Evolutionary conservation across 352 stramenopile genomes (phyloP).

Genomic region (Globisporangium irregulare): DNA sequence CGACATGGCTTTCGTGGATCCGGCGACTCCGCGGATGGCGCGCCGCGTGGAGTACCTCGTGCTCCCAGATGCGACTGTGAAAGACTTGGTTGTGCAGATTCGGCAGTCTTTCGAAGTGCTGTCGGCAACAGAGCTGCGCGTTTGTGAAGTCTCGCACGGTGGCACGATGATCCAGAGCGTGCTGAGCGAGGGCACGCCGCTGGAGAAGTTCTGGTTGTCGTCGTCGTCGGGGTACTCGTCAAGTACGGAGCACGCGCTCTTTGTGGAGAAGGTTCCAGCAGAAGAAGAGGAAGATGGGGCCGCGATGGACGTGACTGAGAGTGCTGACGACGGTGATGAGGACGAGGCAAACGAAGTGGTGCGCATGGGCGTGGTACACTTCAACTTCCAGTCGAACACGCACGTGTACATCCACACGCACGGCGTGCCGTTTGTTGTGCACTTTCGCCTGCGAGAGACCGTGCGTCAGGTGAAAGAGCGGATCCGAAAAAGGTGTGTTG

Average conservation of each 20-base stretch:
- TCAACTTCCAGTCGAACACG: constrained; percentile 56
- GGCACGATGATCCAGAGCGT: constrained; percentile 52
- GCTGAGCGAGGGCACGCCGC: constrained; percentile 29
- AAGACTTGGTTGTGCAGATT: constrained; percentile 54
- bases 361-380: constrained; percentile 67
- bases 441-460: constrained; percentile 65
- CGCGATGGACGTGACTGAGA: constrained; percentile 1
- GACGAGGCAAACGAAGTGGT: constrained; percentile 34
- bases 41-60: constrained; percentile 68
- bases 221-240: constrained; percentile 23
- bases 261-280: constrained; percentile 51
- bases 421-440: constrained; percentile 62
- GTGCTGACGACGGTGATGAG: neutral
- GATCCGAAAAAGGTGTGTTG: constrained; percentile 52
- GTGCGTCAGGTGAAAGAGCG: constrained; percentile 65
- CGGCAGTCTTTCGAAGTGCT: constrained; percentile 40
- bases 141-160: constrained; percentile 59
- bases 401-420: constrained; percentile 75
- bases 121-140: constrained; percentile 36
- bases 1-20: constrained; percentile 42
- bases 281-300: constrained; percentile 17
- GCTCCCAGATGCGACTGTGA: constrained; percentile 41
- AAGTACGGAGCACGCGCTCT: constrained; percentile 40
- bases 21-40: constrained; percentile 24
- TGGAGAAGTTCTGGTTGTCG: constrained; percentile 52